These are phyloP conservation scores for Chenopodium quinoa DNA, from an alignment of 148 eudicot species.

Conservation along the genomic window DNA sequence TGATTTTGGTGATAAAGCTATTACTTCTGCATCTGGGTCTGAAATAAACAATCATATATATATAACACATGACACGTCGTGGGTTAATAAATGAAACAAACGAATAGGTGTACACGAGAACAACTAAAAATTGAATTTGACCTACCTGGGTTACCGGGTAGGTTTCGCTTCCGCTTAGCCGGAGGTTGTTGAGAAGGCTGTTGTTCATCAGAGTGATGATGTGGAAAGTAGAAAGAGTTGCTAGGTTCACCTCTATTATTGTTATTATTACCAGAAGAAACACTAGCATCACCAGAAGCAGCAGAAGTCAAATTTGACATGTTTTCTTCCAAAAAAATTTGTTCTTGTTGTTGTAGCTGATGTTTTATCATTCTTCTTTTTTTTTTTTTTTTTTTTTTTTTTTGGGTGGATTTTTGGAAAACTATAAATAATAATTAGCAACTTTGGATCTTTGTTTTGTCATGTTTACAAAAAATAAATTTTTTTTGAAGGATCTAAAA, in stretches of 20 bases:
- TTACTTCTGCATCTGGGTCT: slow-evolving; percentile 95
- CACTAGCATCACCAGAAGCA: slow-evolving; percentile 64
- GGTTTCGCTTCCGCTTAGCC: slow-evolving; percentile 74
- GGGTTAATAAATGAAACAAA: too few species aligned
- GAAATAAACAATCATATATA: slow-evolving; percentile 1
- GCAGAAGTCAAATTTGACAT: slow-evolving; percentile 73
- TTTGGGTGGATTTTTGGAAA: slow-evolving; percentile 19
- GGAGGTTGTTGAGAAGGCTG: slow-evolving; percentile 26
- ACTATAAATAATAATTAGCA: not conserved
- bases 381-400: not conserved
- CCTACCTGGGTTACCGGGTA: slow-evolving; percentile 93
- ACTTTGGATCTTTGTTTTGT: slow-evolving; percentile 23
- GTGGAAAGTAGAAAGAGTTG: slow-evolving; percentile 28
- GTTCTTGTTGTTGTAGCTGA: slow-evolving; percentile 34
- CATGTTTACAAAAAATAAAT: slow-evolving; percentile 11
- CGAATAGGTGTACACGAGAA: too few species aligned
- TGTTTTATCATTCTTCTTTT: slow-evolving; percentile 37
- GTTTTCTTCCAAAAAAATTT: slow-evolving; percentile 50
- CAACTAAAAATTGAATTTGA: not conserved
- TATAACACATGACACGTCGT: too few species aligned
- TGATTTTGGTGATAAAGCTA: slow-evolving; percentile 80
- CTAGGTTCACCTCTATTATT: slow-evolving; percentile 35
- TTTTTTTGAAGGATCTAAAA: slow-evolving; percentile 15
- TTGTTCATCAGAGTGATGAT: slow-evolving; percentile 20
- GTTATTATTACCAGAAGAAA: slow-evolving; percentile 31